These are phyloP conservation scores for Solanum peruvianum DNA, from an alignment of 257 asterid genomes.

Conservation along the genomic window DNA sequence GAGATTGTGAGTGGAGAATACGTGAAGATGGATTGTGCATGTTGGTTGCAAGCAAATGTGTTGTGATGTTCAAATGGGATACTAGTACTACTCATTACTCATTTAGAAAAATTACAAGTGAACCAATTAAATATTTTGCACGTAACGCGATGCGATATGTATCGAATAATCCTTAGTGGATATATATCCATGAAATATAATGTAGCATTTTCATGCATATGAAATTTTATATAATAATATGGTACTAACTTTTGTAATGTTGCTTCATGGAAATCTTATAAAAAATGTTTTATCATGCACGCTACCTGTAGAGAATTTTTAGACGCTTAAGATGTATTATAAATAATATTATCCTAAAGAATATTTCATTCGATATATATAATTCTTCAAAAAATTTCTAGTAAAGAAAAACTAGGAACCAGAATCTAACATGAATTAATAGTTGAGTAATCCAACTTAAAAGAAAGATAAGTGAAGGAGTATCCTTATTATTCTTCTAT, in stretches of 20 bases:
- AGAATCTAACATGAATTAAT: no score
- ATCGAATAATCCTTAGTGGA: neutral
- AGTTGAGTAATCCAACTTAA: no score
- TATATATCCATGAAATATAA: neutral
- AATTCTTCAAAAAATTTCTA: no score
- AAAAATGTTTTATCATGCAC: no score
- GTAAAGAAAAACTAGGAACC: no score
- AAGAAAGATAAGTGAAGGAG: no score
- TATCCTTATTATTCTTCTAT: neutral
- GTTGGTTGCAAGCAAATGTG: neutral
- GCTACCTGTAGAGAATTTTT: no score
- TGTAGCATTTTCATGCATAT: neutral
- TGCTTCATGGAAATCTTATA: no score
- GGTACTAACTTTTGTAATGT: no score
- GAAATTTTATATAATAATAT: neutral
- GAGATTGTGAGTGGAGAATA: neutral
- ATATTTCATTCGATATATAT: no score
- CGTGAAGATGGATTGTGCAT: neutral
- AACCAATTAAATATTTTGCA: neutral
- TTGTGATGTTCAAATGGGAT: neutral
- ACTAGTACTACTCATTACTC: neutral
- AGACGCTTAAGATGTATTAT: no score
- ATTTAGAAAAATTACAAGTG: neutral
- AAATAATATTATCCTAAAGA: fast-evolving
- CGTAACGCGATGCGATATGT: neutral